Conservation (phyloP, 1,139 yeast species). For the Blastobotrys proliferans region DNA sequence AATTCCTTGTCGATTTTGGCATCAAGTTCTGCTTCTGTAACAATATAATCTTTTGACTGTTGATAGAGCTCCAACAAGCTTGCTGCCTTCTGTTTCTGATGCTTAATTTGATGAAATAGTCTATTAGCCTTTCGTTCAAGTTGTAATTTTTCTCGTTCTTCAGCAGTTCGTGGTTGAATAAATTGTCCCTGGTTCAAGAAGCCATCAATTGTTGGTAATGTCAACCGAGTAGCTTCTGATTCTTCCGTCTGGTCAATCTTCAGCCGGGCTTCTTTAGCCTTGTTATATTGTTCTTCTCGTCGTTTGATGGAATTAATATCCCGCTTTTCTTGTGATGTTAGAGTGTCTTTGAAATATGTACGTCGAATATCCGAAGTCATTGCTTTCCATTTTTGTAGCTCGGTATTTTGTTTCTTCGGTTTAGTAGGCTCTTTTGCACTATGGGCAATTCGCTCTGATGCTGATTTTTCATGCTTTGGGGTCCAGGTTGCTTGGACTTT, state of each 20-base stretch:
- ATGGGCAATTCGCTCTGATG: conserved; percentile 51
- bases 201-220: conserved; percentile 76
- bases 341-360: conserved; percentile 62
- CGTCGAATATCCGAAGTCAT: conserved; percentile 69
- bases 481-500: conserved; percentile 57
- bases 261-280: conserved; percentile 35
- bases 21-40: conserved; percentile 60
- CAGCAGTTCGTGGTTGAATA: conserved; percentile 66
- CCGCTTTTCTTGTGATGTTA: conserved; percentile 55
- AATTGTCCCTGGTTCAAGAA: conserved; percentile 60
- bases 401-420: conserved; percentile 36
- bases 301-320: conserved; percentile 35
- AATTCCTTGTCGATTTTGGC: conserved; percentile 56
- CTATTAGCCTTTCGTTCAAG: conserved; percentile 55
- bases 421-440: conserved; percentile 44
- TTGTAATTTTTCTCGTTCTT: conserved; percentile 49
- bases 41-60: conserved; percentile 59
- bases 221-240: conserved; percentile 55
- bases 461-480: conserved; percentile 49
- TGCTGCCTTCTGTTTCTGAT: conserved; percentile 47
- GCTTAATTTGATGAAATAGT: conserved; percentile 41
- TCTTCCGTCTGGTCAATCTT: conserved; percentile 34
- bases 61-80: conserved; percentile 68
- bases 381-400: conserved; percentile 50
- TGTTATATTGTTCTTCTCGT: conserved; percentile 29